Evolutionary conservation across 2,329 filamentous ascomycete species (phyloP).

Genomic region (Colletotrichum sp.): DNA sequence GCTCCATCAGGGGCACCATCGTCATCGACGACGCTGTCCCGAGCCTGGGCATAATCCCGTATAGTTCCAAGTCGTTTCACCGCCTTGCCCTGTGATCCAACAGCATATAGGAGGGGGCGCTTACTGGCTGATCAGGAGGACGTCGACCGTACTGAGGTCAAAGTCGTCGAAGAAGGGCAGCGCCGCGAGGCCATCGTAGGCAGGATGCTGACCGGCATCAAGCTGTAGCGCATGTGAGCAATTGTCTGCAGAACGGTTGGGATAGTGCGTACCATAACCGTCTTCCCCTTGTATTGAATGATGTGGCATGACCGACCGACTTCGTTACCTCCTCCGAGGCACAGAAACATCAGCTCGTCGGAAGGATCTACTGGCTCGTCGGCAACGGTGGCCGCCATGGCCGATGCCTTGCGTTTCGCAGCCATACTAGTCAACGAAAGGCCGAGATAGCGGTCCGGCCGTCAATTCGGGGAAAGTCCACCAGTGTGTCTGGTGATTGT

Average conservation of each 20-base stretch:
- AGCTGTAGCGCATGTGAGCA: slow-evolving; percentile 60
- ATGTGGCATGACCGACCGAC: slow-evolving; percentile 98
- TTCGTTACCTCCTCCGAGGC: slow-evolving; percentile 94
- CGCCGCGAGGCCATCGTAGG: slow-evolving; percentile 90
- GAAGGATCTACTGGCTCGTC: slow-evolving; percentile 92
- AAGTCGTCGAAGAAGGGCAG: slow-evolving; percentile 99
- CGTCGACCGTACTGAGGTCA: slow-evolving; percentile 94
- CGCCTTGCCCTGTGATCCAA: slow-evolving; percentile 29
- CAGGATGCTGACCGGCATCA: slow-evolving; percentile 95
- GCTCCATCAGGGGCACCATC: slow-evolving; percentile 10
- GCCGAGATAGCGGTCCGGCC: neutral
- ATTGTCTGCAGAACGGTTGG: neutral
- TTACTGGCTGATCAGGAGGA: slow-evolving; percentile 99
- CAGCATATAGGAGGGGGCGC: slow-evolving; percentile 43
- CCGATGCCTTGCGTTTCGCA: slow-evolving; percentile 87
- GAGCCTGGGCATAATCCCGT: slow-evolving; percentile 7
- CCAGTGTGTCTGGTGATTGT: neutral
- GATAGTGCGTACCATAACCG: slow-evolving; percentile 80
- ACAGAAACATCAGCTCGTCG: slow-evolving; percentile 94
- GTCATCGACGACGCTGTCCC: neutral
- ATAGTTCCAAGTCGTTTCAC: slow-evolving; percentile 18
- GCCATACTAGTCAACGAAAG: slow-evolving; percentile 65
- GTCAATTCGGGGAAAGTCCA: neutral
- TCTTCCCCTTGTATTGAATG: slow-evolving; percentile 98
- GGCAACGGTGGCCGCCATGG: slow-evolving; percentile 61